A percentile compares a stretch with the other conserved stretches of the same genome.
Conservation (phyloP, 352 stramenopile species). For the Phytophthora litchii region DNA sequence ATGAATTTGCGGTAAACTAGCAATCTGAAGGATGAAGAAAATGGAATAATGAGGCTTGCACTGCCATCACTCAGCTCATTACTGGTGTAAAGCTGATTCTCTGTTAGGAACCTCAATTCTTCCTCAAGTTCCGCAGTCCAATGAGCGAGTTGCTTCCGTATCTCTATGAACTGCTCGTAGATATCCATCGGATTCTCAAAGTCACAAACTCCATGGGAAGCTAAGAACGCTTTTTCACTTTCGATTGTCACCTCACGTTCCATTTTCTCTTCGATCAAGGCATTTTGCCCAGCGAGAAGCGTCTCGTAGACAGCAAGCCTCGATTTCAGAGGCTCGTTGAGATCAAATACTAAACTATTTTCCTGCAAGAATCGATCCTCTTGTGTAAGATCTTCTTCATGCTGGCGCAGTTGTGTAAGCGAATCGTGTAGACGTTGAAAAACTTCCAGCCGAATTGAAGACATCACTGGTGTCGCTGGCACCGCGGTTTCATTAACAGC, state of each 20-base stretch:
- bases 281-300: constrained; percentile 50
- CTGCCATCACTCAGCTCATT: constrained; percentile 7
- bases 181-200: constrained; percentile 28
- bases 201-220: constrained; percentile 27
- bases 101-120: constrained; percentile 25
- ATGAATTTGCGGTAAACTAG: constrained; percentile 24
- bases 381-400: constrained; percentile 12
- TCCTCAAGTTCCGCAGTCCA: constrained; percentile 13
- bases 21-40: constrained; percentile 29
- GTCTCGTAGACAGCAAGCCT: constrained; percentile 47
- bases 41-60: constrained; percentile 14
- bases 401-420: constrained; percentile 4
- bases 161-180: constrained; percentile 30
- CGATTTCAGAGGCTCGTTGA: constrained; percentile 23
- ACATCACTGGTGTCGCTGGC: constrained; percentile 12
- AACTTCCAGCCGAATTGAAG: constrained; percentile 21
- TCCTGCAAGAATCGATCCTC: constrained; percentile 27
- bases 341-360: constrained; percentile 16
- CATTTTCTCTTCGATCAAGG: constrained; percentile 67
- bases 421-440: constrained; percentile 26
- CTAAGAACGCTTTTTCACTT: constrained; percentile 41
- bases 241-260: constrained; percentile 46
- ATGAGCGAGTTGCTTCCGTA: constrained; percentile 23
- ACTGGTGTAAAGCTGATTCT: constrained; percentile 24
- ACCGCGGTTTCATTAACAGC: not conserved